Conservation (phyloP, 257 asterid genomes). For the Plantago elongata region DNA sequence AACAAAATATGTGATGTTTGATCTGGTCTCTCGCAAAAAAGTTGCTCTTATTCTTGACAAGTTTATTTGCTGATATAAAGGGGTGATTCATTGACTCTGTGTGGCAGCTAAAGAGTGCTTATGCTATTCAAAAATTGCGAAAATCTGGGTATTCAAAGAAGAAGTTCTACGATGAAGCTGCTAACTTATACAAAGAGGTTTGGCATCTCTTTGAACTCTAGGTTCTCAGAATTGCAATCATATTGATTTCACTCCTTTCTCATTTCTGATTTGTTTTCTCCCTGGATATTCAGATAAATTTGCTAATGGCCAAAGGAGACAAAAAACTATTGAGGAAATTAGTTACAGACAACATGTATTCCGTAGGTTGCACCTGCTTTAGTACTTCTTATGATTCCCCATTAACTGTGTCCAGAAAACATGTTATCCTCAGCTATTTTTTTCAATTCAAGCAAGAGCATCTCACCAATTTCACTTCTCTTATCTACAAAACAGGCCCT, state of each 20-base stretch:
- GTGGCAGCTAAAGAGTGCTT: constrained; percentile 78
- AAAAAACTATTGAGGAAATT: constrained; percentile 64
- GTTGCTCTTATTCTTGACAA: not conserved
- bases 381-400: constrained; percentile 5
- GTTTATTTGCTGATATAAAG: not conserved
- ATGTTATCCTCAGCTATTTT: constrained; percentile 3
- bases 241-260: constrained; percentile 20
- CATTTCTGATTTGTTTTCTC: constrained; percentile 17
- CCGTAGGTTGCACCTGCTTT: constrained; percentile 53
- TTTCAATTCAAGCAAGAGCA: constrained; percentile 14
- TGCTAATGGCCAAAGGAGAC: constrained; percentile 80
- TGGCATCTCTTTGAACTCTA: constrained; percentile 16
- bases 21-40: too few relatives aligned
- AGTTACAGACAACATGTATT: constrained; percentile 85
- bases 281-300: constrained; percentile 57
- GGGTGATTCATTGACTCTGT: constrained; percentile 18
- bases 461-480: constrained; percentile 18
- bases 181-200: constrained; percentile 80
- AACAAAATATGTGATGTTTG: too few relatives aligned
- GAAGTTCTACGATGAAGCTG: constrained; percentile 76
- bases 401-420: constrained; percentile 12
- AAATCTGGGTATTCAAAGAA: constrained; percentile 75
- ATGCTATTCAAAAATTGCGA: constrained; percentile 72
- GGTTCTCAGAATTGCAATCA: not conserved
- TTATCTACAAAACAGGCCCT: constrained; percentile 52